Conservation (phyloP, 495 filamentous ascomycete genomes). For the Staphylotrichum longicolle region DNA sequence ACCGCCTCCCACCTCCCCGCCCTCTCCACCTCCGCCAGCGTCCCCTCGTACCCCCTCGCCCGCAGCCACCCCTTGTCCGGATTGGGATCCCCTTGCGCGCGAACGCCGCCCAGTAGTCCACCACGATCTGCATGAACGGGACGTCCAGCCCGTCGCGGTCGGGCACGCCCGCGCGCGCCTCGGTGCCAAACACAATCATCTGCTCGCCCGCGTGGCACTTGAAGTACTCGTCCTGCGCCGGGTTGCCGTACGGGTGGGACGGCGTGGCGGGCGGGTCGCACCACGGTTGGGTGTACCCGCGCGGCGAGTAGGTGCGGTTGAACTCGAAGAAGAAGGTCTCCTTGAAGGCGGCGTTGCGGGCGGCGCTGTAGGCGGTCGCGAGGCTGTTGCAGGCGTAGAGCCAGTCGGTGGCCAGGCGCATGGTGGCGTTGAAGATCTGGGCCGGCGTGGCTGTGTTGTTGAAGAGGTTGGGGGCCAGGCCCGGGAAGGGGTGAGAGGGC, state of each 20-base stretch:
- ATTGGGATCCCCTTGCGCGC: conserved; percentile 31
- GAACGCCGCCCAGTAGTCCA: conserved; percentile 34
- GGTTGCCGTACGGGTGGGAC: conserved; percentile 37
- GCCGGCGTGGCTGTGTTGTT: conserved; percentile 20
- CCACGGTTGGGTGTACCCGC: conserved; percentile 39
- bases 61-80: conserved; percentile 21
- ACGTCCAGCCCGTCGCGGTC: conserved; percentile 32
- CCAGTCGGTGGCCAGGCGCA: conserved; percentile 37
- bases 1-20: conserved; percentile 29
- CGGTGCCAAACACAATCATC: conserved; percentile 40
- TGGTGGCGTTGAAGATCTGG: conserved; percentile 25
- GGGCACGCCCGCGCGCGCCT: conserved; percentile 26
- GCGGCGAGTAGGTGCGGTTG: conserved; percentile 46
- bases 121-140: conserved; percentile 28
- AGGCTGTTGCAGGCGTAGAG: conserved; percentile 41
- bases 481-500: background rate
- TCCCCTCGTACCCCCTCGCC: conserved; percentile 24
- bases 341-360: conserved; percentile 32
- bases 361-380: conserved; percentile 37
- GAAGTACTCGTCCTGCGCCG: conserved; percentile 38
- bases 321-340: conserved; percentile 40
- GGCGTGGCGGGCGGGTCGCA: conserved; percentile 36
- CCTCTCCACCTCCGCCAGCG: conserved; percentile 25
- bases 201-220: conserved; percentile 53
- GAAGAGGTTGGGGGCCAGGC: conserved; percentile 1